These are phyloP conservation scores for Bacidia rubella DNA, from an alignment of 495 filamentous ascomycete species.

Conservation along the genomic window DNA sequence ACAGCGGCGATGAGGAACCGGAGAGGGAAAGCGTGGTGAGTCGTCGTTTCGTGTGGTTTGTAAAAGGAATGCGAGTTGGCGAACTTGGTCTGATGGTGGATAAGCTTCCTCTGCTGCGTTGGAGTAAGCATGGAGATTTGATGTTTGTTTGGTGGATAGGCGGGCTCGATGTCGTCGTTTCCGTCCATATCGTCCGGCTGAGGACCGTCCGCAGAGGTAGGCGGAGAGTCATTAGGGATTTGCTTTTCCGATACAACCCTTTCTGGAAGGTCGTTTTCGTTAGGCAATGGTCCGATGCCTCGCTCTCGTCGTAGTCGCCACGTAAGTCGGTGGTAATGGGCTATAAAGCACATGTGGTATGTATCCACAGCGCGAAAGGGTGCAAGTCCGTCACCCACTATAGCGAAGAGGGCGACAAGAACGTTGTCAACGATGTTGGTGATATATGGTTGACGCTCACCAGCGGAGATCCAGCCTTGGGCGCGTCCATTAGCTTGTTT, in stretches of 20 bases:
- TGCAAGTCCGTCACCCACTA: not conserved
- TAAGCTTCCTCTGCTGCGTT: not conserved
- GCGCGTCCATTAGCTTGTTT: not conserved
- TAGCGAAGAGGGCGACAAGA: not conserved
- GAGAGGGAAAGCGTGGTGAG: not conserved
- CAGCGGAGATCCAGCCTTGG: not conserved
- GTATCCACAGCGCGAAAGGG: not conserved
- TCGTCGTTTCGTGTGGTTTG: not conserved
- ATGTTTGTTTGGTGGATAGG: not conserved
- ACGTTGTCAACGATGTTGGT: slow-evolving; percentile 1
- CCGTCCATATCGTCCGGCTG: not conserved
- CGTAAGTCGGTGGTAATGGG: not conserved
- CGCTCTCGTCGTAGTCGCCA: not conserved
- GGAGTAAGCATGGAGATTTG: not conserved
- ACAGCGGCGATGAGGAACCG: not conserved
- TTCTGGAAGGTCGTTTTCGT: not conserved
- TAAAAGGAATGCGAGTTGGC: not conserved
- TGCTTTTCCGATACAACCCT: not conserved
- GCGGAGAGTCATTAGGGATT: not conserved
- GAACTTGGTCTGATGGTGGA: not conserved
- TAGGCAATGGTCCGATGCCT: not conserved
- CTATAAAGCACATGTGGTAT: slow-evolving; percentile 2
- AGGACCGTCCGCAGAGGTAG: not conserved
- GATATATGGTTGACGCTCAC: not conserved
- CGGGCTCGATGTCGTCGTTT: not conserved